Base-by-base conservation (phyloP, 2,329 filamentous ascomycete species). In the Monilinia polystroma region DNA sequence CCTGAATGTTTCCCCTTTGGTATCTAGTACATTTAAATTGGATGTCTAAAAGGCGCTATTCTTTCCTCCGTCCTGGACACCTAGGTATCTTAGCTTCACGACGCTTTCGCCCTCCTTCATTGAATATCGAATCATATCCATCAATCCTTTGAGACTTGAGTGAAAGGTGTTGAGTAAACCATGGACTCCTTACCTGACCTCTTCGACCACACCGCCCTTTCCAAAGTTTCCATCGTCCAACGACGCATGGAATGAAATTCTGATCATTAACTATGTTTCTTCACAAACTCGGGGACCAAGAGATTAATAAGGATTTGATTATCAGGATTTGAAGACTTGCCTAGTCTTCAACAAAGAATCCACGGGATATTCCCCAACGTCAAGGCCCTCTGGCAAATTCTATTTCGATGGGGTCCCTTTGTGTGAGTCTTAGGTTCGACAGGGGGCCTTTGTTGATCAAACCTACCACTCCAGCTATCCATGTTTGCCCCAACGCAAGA, bases 381-480 rank as follows among this genome's bases (percentile, higher is more conserved):
- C 18, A 59, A 35, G 56, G 11, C 47, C 47, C 41, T 47, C 45
- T 47, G 3, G 16, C n/a, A n/a, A 59, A 59, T 47, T 59, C 32
- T 35, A 35, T 7, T 35, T 35, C 32, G 32, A 35, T 35, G 32
- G 32, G 32, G 32, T 35, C 32, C 32, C 32, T 35, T 35, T 35
- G 32, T 35, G 32, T 35, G 6, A 5, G n/a, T 7, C 26, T 11
- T 4, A 47, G 3, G 26, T 10, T 7, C 10, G 26, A 59, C 55
- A 12, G 38, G 55, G 55, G 6, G 26, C 47, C 56, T 59, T 59
- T 59, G 56, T 59, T 59, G 56, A 59, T 59, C 56, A 59, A 47
- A 59, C 56, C 41, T 32, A 47, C 56, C 32, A 47, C 32, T 18
- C 3, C 8, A 47, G 16, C 20, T 5, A 59, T 32, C 56, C 56